phyloP scores from a whole-genome alignment of 306 rosid genomes.

The Morella rubra region DNA sequence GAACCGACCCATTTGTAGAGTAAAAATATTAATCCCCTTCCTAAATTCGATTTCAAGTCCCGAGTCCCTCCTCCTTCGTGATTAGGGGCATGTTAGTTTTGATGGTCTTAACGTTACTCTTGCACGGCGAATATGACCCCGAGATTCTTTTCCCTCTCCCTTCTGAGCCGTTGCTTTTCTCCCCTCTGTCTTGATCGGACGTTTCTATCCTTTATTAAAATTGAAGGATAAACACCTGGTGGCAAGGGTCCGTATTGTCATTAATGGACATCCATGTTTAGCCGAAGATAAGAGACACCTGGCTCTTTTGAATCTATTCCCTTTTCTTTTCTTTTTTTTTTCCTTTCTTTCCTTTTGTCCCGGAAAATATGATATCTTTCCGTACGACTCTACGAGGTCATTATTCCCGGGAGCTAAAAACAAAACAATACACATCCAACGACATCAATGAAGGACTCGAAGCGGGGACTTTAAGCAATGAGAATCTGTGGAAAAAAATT shows the following conservation, averaged over 20 bases:
- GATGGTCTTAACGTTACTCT: too few relatives aligned
- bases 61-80: too few relatives aligned
- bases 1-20: too few relatives aligned
- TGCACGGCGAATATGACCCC: too few relatives aligned
- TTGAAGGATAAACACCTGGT: too few relatives aligned
- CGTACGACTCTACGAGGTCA: slow-evolving; percentile 25
- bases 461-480: not conserved
- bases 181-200: too few relatives aligned
- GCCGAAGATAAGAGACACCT: slow-evolving; percentile 40
- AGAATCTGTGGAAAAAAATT: not conserved
- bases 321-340: not conserved
- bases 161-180: too few relatives aligned
- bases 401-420: not conserved
- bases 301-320: slow-evolving; percentile 16
- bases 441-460: not conserved
- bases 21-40: too few relatives aligned
- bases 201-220: too few relatives aligned
- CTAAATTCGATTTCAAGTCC: too few relatives aligned
- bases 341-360: not conserved
- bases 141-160: too few relatives aligned
- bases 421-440: slow-evolving; percentile 7
- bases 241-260: slow-evolving; percentile 45
- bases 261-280: slow-evolving; percentile 28
- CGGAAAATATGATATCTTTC: not conserved
- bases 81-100: too few relatives aligned